phyloP scores from a whole-genome alignment of 192 early-diverging fungal species.

The Linnemannia hyalina region DNA sequence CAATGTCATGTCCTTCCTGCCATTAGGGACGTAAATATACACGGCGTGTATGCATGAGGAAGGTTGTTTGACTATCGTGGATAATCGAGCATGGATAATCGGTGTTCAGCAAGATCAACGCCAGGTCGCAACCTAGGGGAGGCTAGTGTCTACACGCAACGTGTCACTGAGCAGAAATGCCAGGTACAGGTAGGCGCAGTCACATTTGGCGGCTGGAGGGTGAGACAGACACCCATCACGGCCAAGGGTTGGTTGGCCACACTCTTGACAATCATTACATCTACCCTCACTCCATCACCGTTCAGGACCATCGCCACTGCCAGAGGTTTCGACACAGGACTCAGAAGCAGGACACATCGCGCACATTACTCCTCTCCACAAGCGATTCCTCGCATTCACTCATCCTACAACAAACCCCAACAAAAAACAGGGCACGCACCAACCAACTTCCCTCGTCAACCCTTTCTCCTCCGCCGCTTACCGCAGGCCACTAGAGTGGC shows the following conservation, averaged over 20 bases:
- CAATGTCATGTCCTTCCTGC: not conserved
- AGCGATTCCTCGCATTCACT: not conserved
- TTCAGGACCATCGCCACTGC: not conserved
- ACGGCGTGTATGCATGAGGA: too few relatives aligned
- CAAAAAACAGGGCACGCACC: not conserved
- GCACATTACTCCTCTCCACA: not conserved
- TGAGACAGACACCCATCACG: too few relatives aligned
- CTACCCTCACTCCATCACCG: not conserved
- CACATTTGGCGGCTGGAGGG: too few relatives aligned
- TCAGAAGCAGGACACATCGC: not conserved
- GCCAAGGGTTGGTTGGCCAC: too few relatives aligned
- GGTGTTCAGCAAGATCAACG: too few relatives aligned
- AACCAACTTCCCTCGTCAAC: not conserved
- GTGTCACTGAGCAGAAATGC: too few relatives aligned
- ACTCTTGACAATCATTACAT: not conserved
- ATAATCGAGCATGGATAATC: too few relatives aligned
- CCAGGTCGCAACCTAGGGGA: too few relatives aligned
- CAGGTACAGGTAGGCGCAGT: too few relatives aligned
- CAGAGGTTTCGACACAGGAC: not conserved
- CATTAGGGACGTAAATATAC: not conserved
- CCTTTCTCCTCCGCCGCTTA: not conserved
- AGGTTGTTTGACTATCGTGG: too few relatives aligned
- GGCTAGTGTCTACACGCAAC: too few relatives aligned
- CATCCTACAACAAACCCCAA: not conserved
- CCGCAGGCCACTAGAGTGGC: not conserved